Evolutionary conservation across 2,329 filamentous ascomycete species (phyloP), one percentile per base, ranked within the genome.

Genomic region (Monosporascus ibericus): DNA sequence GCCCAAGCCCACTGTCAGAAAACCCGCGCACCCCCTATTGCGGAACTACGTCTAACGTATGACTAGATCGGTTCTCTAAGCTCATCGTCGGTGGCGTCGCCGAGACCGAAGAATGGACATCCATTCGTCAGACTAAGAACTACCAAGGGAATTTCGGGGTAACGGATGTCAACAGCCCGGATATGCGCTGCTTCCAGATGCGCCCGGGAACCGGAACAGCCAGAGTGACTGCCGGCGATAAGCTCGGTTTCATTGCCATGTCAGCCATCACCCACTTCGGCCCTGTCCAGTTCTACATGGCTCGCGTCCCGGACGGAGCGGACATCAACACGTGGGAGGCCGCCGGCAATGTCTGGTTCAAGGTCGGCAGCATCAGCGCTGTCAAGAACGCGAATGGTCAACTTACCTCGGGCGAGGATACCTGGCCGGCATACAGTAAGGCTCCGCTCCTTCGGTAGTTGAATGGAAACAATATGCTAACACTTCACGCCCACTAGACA

Each of bases 221-320:
- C 1, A 63, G 60, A 6, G 55, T 68, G 1, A 57, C 60, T 8
- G 67, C 67, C 3, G 66, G 67, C 48, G 55, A 57, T 3, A 58
- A 53, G 15, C 59, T 69, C 5, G 67, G 66, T 24, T 65, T 56
- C 55, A 58, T 63, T 2, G 64, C 65, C 49, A 58, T 61, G 44
- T 57, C 61, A 22, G 58, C 58, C 46, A 58, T 67, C 34, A 65
- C 63, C 9, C 65, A 67, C 53, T 62, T 62, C 54, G 66, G 66
- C 7, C 66, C 66, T 15, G 61, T 65, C 8, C 61, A 64, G 57
- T 66, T 67, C 59, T 68, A 68, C 61, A 68, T 68, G 65, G 66
- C 65, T 8, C 52, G 54, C 4, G 65, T 64, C 8, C 65, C 64
- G 20, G 65, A 66, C 8, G 52, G 51, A 49, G 58, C 59, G 25